Conservation (phyloP, 768 basidiomycete species). For the Xanthoconium stramineum region DNA sequence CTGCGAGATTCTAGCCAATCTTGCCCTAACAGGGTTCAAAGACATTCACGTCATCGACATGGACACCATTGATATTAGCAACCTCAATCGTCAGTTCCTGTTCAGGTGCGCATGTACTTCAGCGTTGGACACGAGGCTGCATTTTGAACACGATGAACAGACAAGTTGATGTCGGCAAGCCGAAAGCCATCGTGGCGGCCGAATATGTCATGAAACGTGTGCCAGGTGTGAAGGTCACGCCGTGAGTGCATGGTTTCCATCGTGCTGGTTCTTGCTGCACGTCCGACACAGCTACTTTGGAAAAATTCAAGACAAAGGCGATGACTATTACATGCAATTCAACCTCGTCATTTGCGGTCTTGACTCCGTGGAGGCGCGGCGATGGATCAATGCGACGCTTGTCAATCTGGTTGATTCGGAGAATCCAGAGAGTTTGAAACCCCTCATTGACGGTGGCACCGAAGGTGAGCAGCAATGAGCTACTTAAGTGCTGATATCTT, state of each 20-base stretch:
- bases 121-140: not conserved
- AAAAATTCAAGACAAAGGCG: constrained; percentile 97
- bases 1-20: constrained; percentile 95
- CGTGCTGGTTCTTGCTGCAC: constrained; percentile 4
- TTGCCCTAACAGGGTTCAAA: constrained; percentile 94
- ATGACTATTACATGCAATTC: constrained; percentile 95
- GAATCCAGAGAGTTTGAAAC: constrained; percentile 89
- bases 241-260: constrained; percentile 53
- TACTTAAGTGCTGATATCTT: not conserved
- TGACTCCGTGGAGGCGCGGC: constrained; percentile 93
- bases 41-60: constrained; percentile 99
- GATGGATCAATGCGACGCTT: constrained; percentile 99
- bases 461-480: constrained; percentile 59
- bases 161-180: constrained; percentile 85
- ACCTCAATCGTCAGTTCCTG: constrained; percentile 96
- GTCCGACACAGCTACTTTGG: constrained; percentile 71
- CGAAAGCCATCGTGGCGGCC: constrained; percentile 92
- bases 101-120: constrained; percentile 63
- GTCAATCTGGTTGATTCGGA: constrained; percentile 94
- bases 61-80: constrained; percentile 99
- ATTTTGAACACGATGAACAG: constrained; percentile 36
- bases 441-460: constrained; percentile 96
- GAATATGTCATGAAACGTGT: constrained; percentile 97
- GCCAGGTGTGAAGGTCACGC: constrained; percentile 93
- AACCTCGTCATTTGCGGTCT: constrained; percentile 96